phyloP scores from a whole-genome alignment of 2,329 filamentous ascomycete genomes.

The Aspergillaceae sp. region DNA sequence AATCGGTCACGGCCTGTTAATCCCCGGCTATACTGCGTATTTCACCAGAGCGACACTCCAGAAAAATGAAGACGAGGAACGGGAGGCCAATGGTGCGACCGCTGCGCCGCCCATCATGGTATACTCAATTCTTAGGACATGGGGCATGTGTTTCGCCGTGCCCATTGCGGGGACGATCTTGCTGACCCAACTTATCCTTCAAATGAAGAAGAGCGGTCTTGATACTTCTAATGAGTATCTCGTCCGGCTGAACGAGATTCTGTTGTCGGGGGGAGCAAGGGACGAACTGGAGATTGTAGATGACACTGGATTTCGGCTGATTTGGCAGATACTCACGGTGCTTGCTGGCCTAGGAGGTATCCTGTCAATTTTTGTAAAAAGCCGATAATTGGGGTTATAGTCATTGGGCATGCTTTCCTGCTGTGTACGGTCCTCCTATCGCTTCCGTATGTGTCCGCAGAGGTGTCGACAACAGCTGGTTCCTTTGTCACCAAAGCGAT shows the following conservation, averaged over 20 bases:
- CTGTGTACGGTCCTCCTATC: too few relatives aligned
- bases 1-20: slow-evolving; percentile 35
- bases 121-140: slow-evolving; percentile 31
- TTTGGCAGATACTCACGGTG: background rate
- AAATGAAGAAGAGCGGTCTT: slow-evolving; percentile 10
- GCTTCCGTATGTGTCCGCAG: background rate
- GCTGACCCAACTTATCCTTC: slow-evolving; percentile 34
- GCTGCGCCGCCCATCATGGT: slow-evolving; percentile 23
- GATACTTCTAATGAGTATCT: background rate
- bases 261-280: background rate
- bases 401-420: too few relatives aligned
- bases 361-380: background rate
- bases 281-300: background rate
- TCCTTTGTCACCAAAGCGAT: too few relatives aligned
- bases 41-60: background rate
- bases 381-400: too few relatives aligned
- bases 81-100: background rate
- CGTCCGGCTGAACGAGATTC: background rate
- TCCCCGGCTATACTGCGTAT: slow-evolving; percentile 32
- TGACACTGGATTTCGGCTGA: background rate
- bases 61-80: background rate
- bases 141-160: slow-evolving; percentile 41
- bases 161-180: slow-evolving; percentile 34
- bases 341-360: background rate
- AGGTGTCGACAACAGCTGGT: too few relatives aligned